Conservation (phyloP, 768 basidiomycete species). For the Boletus eberwhitei region DNA sequence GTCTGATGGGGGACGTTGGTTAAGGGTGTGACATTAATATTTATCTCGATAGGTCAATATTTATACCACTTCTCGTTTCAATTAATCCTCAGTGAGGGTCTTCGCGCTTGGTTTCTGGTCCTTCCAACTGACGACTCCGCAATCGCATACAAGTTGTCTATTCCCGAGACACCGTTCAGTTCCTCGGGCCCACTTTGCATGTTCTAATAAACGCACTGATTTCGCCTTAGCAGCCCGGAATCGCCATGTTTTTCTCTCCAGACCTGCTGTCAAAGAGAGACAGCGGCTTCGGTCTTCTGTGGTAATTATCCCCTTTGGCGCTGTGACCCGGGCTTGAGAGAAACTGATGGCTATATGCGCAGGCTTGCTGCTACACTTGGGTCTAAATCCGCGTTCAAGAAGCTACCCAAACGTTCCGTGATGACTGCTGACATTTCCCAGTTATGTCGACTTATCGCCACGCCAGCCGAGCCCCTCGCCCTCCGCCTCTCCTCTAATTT, state of each 20-base stretch:
- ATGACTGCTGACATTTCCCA: constrained; percentile 78
- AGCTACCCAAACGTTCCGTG: constrained; percentile 79
- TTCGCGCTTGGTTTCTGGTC: constrained; percentile 23
- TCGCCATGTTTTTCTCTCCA: constrained; percentile 79
- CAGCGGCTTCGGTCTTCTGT: constrained; percentile 86
- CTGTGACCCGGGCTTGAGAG: not conserved
- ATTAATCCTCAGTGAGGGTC: constrained; percentile 8
- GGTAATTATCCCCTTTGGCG: constrained; percentile 40
- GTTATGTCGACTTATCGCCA: constrained; percentile 75
- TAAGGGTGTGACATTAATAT: constrained; percentile 35
- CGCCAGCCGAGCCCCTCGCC: constrained; percentile 84
- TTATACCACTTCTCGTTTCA: constrained; percentile 9
- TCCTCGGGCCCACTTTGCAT: not conserved
- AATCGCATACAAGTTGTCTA: constrained; percentile 8
- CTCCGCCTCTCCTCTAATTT: constrained; percentile 84
- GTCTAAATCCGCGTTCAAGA: constrained; percentile 81
- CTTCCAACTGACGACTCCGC: constrained; percentile 2
- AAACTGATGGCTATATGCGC: constrained; percentile 11
- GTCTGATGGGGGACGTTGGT: constrained; percentile 47
- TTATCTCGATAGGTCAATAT: constrained; percentile 4
- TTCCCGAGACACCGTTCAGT: not conserved
- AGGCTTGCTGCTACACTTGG: constrained; percentile 94
- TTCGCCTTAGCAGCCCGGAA: not conserved
- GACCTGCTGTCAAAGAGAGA: constrained; percentile 79
- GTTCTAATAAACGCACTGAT: constrained; percentile 2